Conservation (phyloP, 225 moss, liverwort and hornwort species). For the Rhytidiadelphus loreus region DNA sequence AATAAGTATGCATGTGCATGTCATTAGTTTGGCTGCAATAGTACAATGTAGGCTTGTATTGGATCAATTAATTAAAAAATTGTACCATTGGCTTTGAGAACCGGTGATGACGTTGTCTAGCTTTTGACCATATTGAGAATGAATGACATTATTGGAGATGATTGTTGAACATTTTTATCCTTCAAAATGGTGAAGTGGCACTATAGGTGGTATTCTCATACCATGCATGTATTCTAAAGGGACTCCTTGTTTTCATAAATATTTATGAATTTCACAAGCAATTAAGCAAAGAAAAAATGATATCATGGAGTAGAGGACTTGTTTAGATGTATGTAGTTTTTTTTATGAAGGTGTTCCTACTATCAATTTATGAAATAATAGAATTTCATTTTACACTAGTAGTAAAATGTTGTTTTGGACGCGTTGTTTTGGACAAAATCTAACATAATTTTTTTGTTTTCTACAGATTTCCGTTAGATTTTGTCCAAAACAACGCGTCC, state of each 20-base stretch:
- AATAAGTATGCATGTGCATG: fast-evolving
- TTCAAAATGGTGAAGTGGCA: neutral
- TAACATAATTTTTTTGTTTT: too few species aligned
- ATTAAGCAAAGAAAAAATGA: neutral
- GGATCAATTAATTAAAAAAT: neutral
- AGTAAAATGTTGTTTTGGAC: too few species aligned
- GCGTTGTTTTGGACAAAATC: too few species aligned
- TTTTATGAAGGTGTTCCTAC: neutral
- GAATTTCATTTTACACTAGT: neutral
- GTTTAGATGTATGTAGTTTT: neutral
- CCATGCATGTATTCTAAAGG: neutral
- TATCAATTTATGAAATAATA: neutral
- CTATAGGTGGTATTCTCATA: neutral
- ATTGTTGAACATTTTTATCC: neutral
- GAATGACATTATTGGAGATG: too few species aligned
- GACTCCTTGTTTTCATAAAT: neutral
- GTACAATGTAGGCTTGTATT: neutral
- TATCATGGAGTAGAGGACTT: neutral
- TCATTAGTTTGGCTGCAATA: neutral
- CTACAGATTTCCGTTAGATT: too few species aligned
- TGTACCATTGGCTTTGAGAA: neutral
- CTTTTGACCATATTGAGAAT: too few species aligned
- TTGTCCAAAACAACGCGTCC: too few species aligned
- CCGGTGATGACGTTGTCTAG: too few species aligned
- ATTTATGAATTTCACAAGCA: neutral